Percentiles rank a stretch among this genome's conserved stretches.
phyloP scores from a whole-genome alignment of 495 filamentous ascomycete genomes.

The Penicillium desertorum region DNA sequence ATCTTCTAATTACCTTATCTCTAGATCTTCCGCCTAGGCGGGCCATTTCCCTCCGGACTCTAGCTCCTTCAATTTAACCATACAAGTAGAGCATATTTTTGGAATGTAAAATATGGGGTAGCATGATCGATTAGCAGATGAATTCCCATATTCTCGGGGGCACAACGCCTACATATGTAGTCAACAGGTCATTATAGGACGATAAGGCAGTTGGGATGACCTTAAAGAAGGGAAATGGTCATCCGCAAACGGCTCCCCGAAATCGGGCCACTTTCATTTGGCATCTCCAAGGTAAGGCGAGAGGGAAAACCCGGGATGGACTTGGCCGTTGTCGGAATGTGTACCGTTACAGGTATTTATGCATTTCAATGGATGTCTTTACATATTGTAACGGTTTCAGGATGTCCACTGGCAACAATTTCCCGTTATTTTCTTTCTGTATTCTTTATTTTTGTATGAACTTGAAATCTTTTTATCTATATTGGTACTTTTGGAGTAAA shows the following conservation, averaged over 20 bases:
- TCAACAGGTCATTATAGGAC: constrained; percentile 1
- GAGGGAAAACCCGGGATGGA: constrained; percentile 21
- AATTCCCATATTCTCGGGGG: constrained; percentile 4
- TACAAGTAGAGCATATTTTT: not conserved
- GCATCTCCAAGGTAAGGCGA: not conserved
- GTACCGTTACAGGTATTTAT: constrained; percentile 4
- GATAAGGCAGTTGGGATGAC: constrained; percentile 32
- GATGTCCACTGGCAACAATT: not conserved
- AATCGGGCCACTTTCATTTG: constrained; percentile 28
- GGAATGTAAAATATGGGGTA: not conserved
- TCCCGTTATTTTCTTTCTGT: not conserved
- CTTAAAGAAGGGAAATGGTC: constrained; percentile 26
- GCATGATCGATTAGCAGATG: not conserved
- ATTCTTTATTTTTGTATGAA: not conserved
- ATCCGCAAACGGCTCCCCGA: constrained; percentile 30
- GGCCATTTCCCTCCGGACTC: constrained; percentile 7
- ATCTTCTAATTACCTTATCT: constrained; percentile 25
- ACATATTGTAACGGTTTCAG: not conserved
- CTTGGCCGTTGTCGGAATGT: constrained; percentile 43
- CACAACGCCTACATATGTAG: constrained; percentile 12
- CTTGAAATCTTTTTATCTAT: too few relatives aligned
- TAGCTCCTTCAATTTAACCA: not conserved
- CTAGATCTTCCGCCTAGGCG: constrained; percentile 27
- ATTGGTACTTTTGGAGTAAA: not conserved
- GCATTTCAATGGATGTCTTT: not conserved